Evolutionary conservation across 805 yeast species (phyloP).

Genomic region (Metschnikowia santaceciliae): DNA sequence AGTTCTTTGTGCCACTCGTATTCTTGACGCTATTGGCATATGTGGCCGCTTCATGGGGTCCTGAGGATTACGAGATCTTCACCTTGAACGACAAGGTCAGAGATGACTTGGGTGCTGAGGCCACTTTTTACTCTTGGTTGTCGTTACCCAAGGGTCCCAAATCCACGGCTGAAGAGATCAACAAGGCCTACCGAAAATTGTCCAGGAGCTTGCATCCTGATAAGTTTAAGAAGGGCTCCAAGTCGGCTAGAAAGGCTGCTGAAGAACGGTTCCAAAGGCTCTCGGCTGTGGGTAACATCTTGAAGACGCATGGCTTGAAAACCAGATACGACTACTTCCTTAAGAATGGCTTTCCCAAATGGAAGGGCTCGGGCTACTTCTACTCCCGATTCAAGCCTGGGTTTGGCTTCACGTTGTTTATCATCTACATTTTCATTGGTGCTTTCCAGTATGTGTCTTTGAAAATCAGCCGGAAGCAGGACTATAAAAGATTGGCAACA

Average conservation of each 20-base stretch:
- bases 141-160: constrained; percentile 44
- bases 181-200: constrained; percentile 63
- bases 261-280: constrained; percentile 74
- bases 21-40: constrained; percentile 18
- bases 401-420: constrained; percentile 43
- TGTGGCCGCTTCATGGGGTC: constrained; percentile 46
- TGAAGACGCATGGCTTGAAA: constrained; percentile 51
- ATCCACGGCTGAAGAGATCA: constrained; percentile 51
- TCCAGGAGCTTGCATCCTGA: constrained; percentile 85
- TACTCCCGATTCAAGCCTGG: constrained; percentile 71
- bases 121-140: constrained; percentile 68
- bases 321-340: constrained; percentile 82
- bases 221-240: constrained; percentile 40
- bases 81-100: constrained; percentile 60
- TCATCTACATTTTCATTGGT: constrained; percentile 50
- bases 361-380: constrained; percentile 64
- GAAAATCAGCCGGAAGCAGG: constrained; percentile 51
- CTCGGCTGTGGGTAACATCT: constrained; percentile 69
- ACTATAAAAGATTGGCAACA: constrained; percentile 50
- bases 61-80: constrained; percentile 80
- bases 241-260: constrained; percentile 43
- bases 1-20: constrained; percentile 13
- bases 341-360: constrained; percentile 79
- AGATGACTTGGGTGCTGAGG: constrained; percentile 56
- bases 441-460: constrained; percentile 56